These are phyloP conservation scores for Cladorrhinum sp. DNA, from an alignment of 2,329 filamentous ascomycete species.

Conservation along the genomic window DNA sequence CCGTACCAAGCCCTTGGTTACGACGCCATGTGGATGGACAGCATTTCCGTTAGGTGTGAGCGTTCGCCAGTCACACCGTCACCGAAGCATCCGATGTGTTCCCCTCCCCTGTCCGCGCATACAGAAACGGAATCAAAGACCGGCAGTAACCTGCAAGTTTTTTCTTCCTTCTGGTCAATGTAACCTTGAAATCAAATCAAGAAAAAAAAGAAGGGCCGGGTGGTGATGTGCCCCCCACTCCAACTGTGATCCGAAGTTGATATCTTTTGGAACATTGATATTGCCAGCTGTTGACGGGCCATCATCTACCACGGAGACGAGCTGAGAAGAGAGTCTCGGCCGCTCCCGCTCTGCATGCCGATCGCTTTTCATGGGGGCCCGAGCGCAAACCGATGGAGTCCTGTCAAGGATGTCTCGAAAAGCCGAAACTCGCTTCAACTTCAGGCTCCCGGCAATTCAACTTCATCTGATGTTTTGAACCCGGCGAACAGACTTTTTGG, in stretches of 20 bases:
- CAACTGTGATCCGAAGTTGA: not conserved
- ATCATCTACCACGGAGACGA: not conserved
- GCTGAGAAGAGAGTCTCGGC: slow-evolving; percentile 1
- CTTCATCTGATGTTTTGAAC: slow-evolving; percentile 13
- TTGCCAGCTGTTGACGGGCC: not conserved
- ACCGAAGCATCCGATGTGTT: not conserved
- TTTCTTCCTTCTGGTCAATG: not conserved
- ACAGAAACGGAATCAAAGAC: not conserved
- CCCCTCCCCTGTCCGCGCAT: not conserved
- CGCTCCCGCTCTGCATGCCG: slow-evolving; percentile 6
- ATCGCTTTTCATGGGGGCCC: not conserved
- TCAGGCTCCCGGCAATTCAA: slow-evolving; percentile 35
- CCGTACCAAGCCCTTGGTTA: slow-evolving; percentile 14
- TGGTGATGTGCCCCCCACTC: not conserved
- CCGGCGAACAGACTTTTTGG: not conserved
- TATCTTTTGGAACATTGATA: not conserved
- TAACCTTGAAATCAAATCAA: not conserved
- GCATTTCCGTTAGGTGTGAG: not conserved
- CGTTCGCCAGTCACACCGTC: not conserved
- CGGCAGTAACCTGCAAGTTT: not conserved
- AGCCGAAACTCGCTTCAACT: slow-evolving; percentile 41
- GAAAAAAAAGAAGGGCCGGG: not conserved
- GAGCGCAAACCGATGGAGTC: slow-evolving; percentile 18
- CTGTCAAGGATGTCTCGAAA: slow-evolving; percentile 24
- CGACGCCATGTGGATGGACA: slow-evolving; percentile 14